Evolutionary conservation across 2,329 filamentous ascomycete genomes (phyloP), one percentile per base, ranked within the genome.

Genomic region (Beauveria bassiana): DNA sequence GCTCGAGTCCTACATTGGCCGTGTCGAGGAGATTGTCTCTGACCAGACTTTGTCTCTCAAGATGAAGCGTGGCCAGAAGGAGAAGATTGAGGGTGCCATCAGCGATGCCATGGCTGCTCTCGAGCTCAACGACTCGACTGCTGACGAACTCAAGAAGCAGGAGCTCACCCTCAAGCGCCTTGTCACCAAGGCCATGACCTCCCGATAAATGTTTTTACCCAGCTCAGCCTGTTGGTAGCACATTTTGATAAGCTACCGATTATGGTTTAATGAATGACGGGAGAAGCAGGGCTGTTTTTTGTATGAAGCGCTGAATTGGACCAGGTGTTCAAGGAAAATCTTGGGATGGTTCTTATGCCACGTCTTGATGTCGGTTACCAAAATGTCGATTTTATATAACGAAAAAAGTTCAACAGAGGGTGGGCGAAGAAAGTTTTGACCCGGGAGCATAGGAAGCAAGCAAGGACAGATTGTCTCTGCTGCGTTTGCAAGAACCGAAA

Each of bases 81-180:
- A 97, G 81, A 98, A 96, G 89, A 97, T 99, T 69, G 95, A 99
- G 87, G 88, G 89, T 74, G 90, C 92, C 69, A 90, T 99, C 70
- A 93, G 89, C 78, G 95, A 99, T 72, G 95, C 95, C 71, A 98
- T 99, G 95, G 90, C 86, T 67, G 89, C 96, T 80, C 90, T 99
- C 67, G 95, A 99, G 87, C 82, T 99, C 73, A 90, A 93, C 79
- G 96, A 99, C 70, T 90, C 91, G 62, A 80, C 81, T 65, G 90
- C 92, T 65, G 96, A 99, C 71, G 95, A 99, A 75, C 84, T 99
- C 70, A 98, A 96, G 91, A 98, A 98, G 91, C 96, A 97, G 88
- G 95, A 99, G 85, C 84, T 99, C 68, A 92, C 92, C 65, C 86
- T 99, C 67, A 99, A 98, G 91, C 86, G 95, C 74, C 86, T 96